Evolutionary conservation across 2,329 filamentous ascomycete species (phyloP).

Genomic region (Rhinocladiella similis): DNA sequence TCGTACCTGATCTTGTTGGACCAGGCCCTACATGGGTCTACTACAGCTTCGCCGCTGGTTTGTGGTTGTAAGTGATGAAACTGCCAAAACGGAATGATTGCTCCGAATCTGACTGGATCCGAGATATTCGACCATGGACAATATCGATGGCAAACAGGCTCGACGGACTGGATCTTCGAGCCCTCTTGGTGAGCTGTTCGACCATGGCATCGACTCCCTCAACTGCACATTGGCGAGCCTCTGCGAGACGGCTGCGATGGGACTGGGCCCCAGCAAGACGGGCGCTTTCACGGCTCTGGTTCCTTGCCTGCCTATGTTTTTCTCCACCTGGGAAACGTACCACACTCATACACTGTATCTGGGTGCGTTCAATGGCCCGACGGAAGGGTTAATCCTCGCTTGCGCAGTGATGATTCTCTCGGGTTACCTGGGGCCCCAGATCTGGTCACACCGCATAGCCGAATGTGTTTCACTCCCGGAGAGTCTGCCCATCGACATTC

Average conservation of each 20-base stretch:
- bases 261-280: constrained; percentile 76
- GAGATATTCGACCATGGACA: constrained; percentile 93
- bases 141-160: constrained; percentile 97
- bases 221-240: constrained; percentile 95
- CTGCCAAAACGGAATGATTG: not conserved
- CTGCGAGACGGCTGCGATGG: constrained; percentile 90
- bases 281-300: constrained; percentile 90
- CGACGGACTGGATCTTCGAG: constrained; percentile 92
- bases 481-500: constrained; percentile 36
- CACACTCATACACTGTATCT: constrained; percentile 97
- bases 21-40: constrained; percentile 90
- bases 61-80: constrained; percentile 74
- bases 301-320: constrained; percentile 96
- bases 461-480: constrained; percentile 65
- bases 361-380: constrained; percentile 94
- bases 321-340: constrained; percentile 99
- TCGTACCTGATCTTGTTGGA: constrained; percentile 86
- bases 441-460: constrained; percentile 78
- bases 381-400: constrained; percentile 89
- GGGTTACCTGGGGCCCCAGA: constrained; percentile 81
- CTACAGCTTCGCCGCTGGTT: constrained; percentile 89
- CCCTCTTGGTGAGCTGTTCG: constrained; percentile 92
- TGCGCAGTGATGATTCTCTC: constrained; percentile 82
- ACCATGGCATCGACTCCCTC: constrained; percentile 96
- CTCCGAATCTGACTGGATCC: not conserved